A percentile compares a stretch with the other conserved stretches of the same genome.
These are phyloP conservation scores for Fraxinus anomala DNA, from an alignment of 257 asterid species.

Conservation along the genomic window DNA sequence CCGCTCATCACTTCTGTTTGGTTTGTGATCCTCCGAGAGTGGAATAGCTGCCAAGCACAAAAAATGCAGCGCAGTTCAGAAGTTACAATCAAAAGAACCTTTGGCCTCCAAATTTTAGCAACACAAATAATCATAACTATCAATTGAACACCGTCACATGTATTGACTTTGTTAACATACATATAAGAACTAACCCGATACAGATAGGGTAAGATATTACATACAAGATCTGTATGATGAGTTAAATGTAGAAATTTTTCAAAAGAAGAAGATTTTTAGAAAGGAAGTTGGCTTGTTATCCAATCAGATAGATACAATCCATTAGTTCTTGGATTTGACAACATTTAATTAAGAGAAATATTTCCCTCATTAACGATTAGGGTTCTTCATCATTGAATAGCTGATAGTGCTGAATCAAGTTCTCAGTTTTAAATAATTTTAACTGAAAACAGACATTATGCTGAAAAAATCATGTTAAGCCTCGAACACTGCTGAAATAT, in stretches of 20 bases:
- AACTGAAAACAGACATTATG: background rate
- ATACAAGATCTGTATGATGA: background rate
- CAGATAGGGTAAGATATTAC: background rate
- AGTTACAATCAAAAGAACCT: slow-evolving; percentile 12
- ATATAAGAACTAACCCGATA: background rate
- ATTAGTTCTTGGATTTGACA: background rate
- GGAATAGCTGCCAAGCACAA: slow-evolving; percentile 73
- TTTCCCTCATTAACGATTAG: background rate
- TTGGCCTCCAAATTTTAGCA: slow-evolving; percentile 6
- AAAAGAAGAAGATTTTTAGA: background rate
- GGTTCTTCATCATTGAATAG: background rate
- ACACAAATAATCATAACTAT: slow-evolving; percentile 4
- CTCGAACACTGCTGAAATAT: background rate
- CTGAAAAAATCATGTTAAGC: background rate
- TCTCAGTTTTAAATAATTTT: background rate
- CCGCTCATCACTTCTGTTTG: slow-evolving; percentile 94
- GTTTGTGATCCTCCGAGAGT: slow-evolving; percentile 97
- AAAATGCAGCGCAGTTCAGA: slow-evolving; percentile 24
- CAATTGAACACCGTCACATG: background rate
- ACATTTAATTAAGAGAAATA: background rate
- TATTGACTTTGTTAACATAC: background rate
- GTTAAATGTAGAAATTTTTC: background rate
- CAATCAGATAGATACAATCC: background rate
- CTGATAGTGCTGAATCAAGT: background rate
- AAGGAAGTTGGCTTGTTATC: background rate